Conservation (phyloP, 441 rosid species). For the Omphalea diandra region DNA sequence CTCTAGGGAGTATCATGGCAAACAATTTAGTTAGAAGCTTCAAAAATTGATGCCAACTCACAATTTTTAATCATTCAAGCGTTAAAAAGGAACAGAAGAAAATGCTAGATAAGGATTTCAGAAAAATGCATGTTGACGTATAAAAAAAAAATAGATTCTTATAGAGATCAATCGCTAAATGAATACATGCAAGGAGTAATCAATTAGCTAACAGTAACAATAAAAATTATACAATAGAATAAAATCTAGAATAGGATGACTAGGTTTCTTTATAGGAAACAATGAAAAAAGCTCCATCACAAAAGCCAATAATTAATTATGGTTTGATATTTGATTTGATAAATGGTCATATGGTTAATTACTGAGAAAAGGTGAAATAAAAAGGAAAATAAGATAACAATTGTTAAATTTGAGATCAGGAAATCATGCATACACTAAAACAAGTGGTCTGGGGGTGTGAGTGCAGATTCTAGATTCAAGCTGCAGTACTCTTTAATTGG, state of each 20-base stretch:
- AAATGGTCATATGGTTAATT: background rate
- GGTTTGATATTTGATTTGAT: background rate
- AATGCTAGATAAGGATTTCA: background rate
- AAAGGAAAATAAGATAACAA: background rate
- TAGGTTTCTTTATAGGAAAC: too few relatives aligned
- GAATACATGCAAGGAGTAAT: background rate
- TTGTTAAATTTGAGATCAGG: background rate
- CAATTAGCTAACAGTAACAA: too few relatives aligned
- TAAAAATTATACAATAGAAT: too few relatives aligned
- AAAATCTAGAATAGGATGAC: background rate
- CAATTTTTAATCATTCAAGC: constrained; percentile 1
- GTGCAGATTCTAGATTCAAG: too few relatives aligned
- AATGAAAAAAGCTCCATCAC: too few relatives aligned
- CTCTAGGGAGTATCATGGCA: constrained; percentile 4
- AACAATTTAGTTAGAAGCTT: constrained; percentile 13
- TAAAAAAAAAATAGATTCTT: background rate
- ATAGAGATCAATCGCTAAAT: background rate
- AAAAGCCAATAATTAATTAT: background rate
- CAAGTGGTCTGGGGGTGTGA: background rate
- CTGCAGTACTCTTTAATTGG: background rate
- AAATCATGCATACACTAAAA: background rate
- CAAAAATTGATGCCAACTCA: background rate
- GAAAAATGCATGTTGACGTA: background rate
- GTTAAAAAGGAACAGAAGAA: background rate
- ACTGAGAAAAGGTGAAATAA: background rate